Percentiles rank a stretch among this genome's conserved stretches.
phyloP scores from a whole-genome alignment of 306 rosid species.

The apple (Malus domestica) region ASM211411v1 NC_041800.1:22550733-22551232 shows the following conservation, averaged over 20 bases:
- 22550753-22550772: slow-evolving; percentile 86
- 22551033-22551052: slow-evolving; percentile 38
- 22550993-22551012: neutral
- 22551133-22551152: neutral
- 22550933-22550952: neutral
- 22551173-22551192: slow-evolving; percentile 16
- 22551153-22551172: slow-evolving; percentile 24
- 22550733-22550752: slow-evolving; percentile 67
- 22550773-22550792: slow-evolving; percentile 91
- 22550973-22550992: neutral
- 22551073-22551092: slow-evolving; percentile 43
- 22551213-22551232: slow-evolving; percentile 19
- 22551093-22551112: slow-evolving; percentile 35
- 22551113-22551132: slow-evolving; percentile 15
- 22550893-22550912: neutral
- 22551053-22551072: slow-evolving; percentile 57
- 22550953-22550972: neutral
- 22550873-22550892: neutral
- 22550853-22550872: neutral
- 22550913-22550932: neutral
- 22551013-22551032: slow-evolving; percentile 35
- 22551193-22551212: slow-evolving; percentile 22
- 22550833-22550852: slow-evolving; percentile 2
- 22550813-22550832: slow-evolving; percentile 67
- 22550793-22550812: slow-evolving; percentile 90